Percentiles rank a stretch among this genome's conserved stretches.
Conservation (phyloP, 202 grass and related monocot genomes). For the Schoenoplectus triqueter region DNA sequence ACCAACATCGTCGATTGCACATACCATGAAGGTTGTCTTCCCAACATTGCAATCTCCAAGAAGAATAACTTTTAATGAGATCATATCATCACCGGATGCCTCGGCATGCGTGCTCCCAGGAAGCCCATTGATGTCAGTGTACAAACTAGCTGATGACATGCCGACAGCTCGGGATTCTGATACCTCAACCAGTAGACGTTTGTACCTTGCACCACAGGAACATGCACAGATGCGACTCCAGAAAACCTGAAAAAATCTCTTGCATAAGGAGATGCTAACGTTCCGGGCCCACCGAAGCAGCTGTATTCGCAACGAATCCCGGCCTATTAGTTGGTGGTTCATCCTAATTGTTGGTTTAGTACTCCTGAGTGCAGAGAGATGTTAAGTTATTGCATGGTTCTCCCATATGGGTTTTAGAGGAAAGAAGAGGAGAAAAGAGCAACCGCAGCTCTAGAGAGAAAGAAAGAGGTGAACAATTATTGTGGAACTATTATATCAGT, state of each 20-base stretch:
- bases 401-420: slow-evolving; percentile 37
- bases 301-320: slow-evolving; percentile 12
- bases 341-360: background rate
- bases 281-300: slow-evolving; percentile 61
- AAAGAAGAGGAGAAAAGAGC: background rate
- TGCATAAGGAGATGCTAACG: slow-evolving; percentile 65
- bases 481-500: slow-evolving; percentile 28
- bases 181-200: slow-evolving; percentile 41
- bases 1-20: background rate
- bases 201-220: slow-evolving; percentile 50
- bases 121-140: background rate
- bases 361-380: slow-evolving; percentile 18
- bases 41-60: slow-evolving; percentile 93
- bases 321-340: slow-evolving; percentile 36
- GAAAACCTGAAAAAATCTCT: slow-evolving; percentile 63
- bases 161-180: background rate
- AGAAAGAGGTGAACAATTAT: slow-evolving; percentile 26
- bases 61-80: slow-evolving; percentile 86
- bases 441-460: background rate
- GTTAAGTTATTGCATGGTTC: slow-evolving; percentile 20
- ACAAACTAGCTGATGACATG: slow-evolving; percentile 8
- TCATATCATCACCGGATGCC: slow-evolving; percentile 49
- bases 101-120: background rate
- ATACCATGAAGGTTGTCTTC: slow-evolving; percentile 99
- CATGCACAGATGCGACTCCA: slow-evolving; percentile 65